Base-by-base conservation (phyloP, 2,329 filamentous ascomycete genomes). In the Fusarium oxysporum region DNA sequence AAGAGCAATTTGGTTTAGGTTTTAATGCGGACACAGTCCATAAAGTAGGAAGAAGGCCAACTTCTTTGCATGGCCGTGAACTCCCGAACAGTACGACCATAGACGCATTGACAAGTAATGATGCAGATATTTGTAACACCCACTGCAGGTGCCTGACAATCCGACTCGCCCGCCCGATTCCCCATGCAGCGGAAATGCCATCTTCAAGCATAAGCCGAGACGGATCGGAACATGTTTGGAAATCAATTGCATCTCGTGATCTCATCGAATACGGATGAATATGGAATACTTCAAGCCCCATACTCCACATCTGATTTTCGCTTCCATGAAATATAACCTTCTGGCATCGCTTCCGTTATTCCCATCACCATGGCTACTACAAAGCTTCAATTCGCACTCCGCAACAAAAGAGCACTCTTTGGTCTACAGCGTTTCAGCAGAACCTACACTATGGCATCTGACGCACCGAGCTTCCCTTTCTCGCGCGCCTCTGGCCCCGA, bases 401-500 rank as follows among this genome's bases (percentile, higher is more conserved):
- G 8, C 43, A 14, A 33, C 19, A 28, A 28, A 32, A 23, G 33
- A 48, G 8, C 30, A 25, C 43, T 23, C 25, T 38, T 13, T 23
- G 28, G 2, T 23, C 3, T 25, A 8, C 16, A 28, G 28, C 5
- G 28, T 6, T 21, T 28, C 8, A n/a, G 35, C 1, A 23, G 30
- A 13, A 45, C 17, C 38, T 25, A 33, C 17, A 8, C 30, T 3
- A 65, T 70, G 61, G 32, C 55, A n/a, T 30, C 55, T 40, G 50
- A 70, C 21, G 35, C 60, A 14, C 72, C 71, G 1, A 63, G 16
- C 28, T 76, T 76, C 17, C 75, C 75, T 2, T 77, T 77, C 37
- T 44, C 62, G 12, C 61, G 75, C n/a, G 62, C 75, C 17, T 76
- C 73, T 30, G 71, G 61, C 6, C 50, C 71, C 7, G 81, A 85